Conservation (phyloP, 169 alveolate genomes). For the Eimeria maxima region DNA sequence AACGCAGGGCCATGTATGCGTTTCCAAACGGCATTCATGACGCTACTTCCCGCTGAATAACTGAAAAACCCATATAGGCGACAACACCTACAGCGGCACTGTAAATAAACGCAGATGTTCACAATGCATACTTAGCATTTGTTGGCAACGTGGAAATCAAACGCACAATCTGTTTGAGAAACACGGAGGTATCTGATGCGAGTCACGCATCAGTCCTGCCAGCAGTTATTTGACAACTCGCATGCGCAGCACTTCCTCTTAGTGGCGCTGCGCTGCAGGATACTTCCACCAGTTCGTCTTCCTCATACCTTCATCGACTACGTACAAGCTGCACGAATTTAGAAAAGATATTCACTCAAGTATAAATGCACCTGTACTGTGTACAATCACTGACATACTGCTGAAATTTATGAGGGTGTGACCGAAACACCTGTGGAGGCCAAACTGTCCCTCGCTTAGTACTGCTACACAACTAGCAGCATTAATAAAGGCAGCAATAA, state of each 20-base stretch:
- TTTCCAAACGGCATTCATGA: too few species aligned
- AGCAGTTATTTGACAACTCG: neutral
- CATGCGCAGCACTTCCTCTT: neutral
- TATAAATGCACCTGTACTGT: neutral
- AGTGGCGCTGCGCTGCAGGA: neutral
- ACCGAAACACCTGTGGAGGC: neutral
- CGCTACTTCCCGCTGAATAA: neutral
- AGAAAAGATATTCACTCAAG: neutral
- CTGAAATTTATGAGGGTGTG: neutral
- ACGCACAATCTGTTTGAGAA: neutral
- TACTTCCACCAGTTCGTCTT: neutral
- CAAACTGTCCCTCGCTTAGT: too few species aligned
- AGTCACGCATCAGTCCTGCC: neutral
- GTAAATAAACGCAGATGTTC: neutral
- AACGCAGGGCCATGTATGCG: neutral
- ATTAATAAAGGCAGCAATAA: neutral
- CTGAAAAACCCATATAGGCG: neutral
- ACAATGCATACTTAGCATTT: too few species aligned
- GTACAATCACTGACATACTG: too few species aligned
- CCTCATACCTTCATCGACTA: neutral
- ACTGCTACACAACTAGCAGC: too few species aligned
- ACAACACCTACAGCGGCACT: neutral
- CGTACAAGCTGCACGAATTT: neutral
- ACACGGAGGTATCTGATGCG: neutral
- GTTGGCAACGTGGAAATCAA: neutral